phyloP scores from a whole-genome alignment of 441 rosid species.

The Melastoma candidum region DNA sequence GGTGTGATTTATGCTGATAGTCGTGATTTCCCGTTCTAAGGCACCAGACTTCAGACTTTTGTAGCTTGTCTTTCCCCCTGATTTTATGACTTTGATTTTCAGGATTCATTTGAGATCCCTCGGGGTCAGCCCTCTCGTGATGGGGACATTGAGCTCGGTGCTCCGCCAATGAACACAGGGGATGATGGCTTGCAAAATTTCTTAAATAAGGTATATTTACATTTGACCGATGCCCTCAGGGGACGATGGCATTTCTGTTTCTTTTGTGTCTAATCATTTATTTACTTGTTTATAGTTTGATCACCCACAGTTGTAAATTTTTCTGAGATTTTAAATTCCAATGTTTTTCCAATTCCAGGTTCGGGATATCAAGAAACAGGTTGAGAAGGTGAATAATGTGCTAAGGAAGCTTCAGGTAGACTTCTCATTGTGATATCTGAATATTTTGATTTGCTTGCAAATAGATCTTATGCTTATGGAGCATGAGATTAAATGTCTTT shows the following conservation, averaged over 20 bases:
- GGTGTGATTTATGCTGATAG: too few species aligned
- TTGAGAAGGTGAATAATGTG: conserved; percentile 66
- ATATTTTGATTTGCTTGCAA: background rate
- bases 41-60: too few species aligned
- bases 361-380: conserved; percentile 77
- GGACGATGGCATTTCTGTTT: background rate
- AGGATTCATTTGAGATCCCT: conserved; percentile 86
- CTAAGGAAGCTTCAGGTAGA: conserved; percentile 89
- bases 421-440: background rate
- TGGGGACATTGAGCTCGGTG: conserved; percentile 69
- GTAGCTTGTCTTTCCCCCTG: background rate
- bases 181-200: conserved; percentile 68
- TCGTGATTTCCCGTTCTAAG: too few species aligned
- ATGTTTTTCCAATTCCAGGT: conserved; percentile 38
- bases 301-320: background rate
- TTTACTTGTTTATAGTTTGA: background rate
- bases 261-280: too few species aligned
- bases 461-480: too few species aligned
- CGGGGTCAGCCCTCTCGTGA: conserved; percentile 55
- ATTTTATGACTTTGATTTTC: conserved; percentile 17
- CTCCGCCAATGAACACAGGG: conserved; percentile 46
- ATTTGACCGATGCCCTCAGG: background rate
- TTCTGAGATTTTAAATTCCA: background rate
- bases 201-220: conserved; percentile 63
- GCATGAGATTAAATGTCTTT: too few species aligned